These are phyloP conservation scores for Fraxinus latifolia DNA, from an alignment of 305 asterid species.

Conservation along the genomic window DNA sequence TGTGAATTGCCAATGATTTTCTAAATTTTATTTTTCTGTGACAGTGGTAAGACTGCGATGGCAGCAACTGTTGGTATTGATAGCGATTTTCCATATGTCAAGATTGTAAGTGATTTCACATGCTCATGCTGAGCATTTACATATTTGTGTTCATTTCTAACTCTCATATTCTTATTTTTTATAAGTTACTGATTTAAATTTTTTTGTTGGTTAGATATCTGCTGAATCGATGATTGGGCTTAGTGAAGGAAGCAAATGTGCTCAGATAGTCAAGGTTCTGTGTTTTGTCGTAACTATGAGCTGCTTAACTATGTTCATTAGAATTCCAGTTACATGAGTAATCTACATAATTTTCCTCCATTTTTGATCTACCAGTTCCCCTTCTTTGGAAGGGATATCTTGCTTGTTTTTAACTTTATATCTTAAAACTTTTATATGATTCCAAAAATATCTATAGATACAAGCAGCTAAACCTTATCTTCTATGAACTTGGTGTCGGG, in stretches of 20 bases:
- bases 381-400: slow-evolving; percentile 15
- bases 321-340: neutral
- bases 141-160: slow-evolving; percentile 2
- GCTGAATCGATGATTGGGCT: slow-evolving; percentile 97
- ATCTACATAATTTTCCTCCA: neutral
- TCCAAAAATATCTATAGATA: neutral
- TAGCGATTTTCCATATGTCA: slow-evolving; percentile 92
- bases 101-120: slow-evolving; percentile 65
- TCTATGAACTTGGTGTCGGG: neutral
- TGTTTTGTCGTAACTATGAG: slow-evolving; percentile 18
- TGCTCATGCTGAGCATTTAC: neutral
- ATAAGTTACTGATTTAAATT: neutral
- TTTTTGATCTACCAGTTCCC: neutral
- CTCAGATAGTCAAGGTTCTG: slow-evolving; percentile 81
- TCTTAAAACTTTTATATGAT: neutral
- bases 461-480: neutral
- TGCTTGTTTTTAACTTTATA: neutral
- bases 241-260: slow-evolving; percentile 89
- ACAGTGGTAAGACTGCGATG: slow-evolving; percentile 98
- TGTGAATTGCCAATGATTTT: slow-evolving; percentile 13
- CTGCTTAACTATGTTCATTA: slow-evolving; percentile 2
- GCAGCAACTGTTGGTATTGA: slow-evolving; percentile 90
- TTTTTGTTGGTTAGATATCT: slow-evolving; percentile 53
- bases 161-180: slow-evolving; percentile 13
- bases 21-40: slow-evolving; percentile 22